Conservation (phyloP, 108 stramenopile genomes). For the Skeletonema costatum region DNA sequence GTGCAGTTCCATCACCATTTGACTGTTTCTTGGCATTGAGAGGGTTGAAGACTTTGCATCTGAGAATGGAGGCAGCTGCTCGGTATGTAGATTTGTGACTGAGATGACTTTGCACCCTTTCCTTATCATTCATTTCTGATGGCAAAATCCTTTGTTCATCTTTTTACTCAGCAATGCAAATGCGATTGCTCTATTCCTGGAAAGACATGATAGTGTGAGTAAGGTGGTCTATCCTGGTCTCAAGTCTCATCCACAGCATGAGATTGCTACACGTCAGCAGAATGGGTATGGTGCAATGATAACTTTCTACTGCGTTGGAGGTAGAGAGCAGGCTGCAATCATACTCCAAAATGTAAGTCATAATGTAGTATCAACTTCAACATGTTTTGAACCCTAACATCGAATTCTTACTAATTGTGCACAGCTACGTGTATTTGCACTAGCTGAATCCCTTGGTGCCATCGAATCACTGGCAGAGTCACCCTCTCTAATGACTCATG, state of each 20-base stretch:
- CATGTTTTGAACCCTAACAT: not conserved
- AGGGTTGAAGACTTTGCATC: constrained; percentile 89
- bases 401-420: not conserved
- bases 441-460: constrained; percentile 76
- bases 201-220: constrained; percentile 58
- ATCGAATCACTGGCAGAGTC: constrained; percentile 81
- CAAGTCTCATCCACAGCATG: constrained; percentile 80
- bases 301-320: constrained; percentile 85
- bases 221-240: constrained; percentile 87
- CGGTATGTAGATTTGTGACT: constrained; percentile 34
- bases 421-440: constrained; percentile 56
- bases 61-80: constrained; percentile 83
- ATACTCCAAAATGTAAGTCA: constrained; percentile 57
- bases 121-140: not conserved
- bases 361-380: not conserved
- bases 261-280: constrained; percentile 77
- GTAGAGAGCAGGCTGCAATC: constrained; percentile 54
- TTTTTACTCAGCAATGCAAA: constrained; percentile 66
- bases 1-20: constrained; percentile 90
- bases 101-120: not conserved
- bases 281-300: constrained; percentile 88
- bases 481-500: constrained; percentile 80
- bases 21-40: constrained; percentile 90
- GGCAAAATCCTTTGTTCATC: not conserved
- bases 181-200: constrained; percentile 73